Evolutionary conservation across 2,329 filamentous ascomycete species (phyloP).

Genomic region (Neonectria sp.): DNA sequence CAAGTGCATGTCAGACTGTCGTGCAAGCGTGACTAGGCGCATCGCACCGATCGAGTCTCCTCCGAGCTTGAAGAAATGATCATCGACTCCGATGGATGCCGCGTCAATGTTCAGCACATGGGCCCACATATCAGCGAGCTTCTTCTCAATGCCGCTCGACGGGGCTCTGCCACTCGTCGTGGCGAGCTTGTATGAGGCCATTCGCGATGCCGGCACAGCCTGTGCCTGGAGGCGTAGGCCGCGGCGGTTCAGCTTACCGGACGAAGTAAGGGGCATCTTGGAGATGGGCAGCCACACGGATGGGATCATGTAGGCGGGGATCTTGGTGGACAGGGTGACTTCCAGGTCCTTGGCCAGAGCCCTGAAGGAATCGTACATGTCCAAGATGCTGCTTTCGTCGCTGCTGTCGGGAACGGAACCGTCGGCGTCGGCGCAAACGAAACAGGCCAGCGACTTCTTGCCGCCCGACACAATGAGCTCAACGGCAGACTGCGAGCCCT

Average conservation of each 20-base stretch:
- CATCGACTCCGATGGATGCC: conserved; percentile 36
- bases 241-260: conserved; percentile 62
- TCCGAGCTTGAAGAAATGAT: conserved; percentile 62
- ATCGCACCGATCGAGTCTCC: conserved; percentile 52
- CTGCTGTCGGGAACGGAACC: conserved; percentile 9
- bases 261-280: conserved; percentile 59
- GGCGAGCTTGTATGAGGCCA: conserved; percentile 33
- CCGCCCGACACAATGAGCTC: conserved; percentile 34
- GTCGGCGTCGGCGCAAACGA: conserved; percentile 31
- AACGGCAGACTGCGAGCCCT: conserved; percentile 35
- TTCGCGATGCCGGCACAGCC: conserved; percentile 8
- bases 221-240: conserved; percentile 44
- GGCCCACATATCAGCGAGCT: conserved; percentile 36
- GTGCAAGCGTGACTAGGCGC: conserved; percentile 48
- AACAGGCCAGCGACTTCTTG: conserved; percentile 40
- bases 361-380: conserved; percentile 12
- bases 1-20: conserved; percentile 55
- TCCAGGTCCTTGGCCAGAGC: conserved; percentile 26
- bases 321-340: not conserved
- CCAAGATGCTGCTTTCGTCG: conserved; percentile 7
- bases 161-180: conserved; percentile 49
- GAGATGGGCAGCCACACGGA: conserved; percentile 57
- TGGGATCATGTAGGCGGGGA: conserved; percentile 59
- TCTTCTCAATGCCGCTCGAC: conserved; percentile 47
- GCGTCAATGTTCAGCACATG: conserved; percentile 23